A percentile compares a stretch with the other conserved stretches of the same genome.
Evolutionary conservation across 495 filamentous ascomycete species (phyloP).

Genomic region (Penicillium tannophilum): DNA sequence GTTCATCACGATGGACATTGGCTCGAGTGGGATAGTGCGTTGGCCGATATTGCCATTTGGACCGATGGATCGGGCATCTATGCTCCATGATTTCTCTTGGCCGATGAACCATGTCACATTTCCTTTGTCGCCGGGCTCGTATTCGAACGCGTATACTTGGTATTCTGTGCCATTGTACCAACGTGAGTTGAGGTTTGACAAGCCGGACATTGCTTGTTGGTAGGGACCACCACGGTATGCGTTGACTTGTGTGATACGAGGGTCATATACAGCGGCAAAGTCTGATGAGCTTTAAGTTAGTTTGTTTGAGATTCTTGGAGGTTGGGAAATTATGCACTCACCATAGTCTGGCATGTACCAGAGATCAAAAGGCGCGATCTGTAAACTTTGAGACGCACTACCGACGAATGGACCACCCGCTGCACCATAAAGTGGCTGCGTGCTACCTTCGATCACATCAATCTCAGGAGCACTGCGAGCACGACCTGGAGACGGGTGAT

Average conservation of each 20-base stretch:
- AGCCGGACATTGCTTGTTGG: slow-evolving; percentile 73
- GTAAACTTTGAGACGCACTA: slow-evolving; percentile 69
- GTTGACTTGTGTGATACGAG: slow-evolving; percentile 62
- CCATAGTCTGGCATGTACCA: slow-evolving; percentile 75
- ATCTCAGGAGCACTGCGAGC: slow-evolving; percentile 76
- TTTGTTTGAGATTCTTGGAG: background rate
- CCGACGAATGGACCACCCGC: slow-evolving; percentile 50
- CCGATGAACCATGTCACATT: slow-evolving; percentile 71
- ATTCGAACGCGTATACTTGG: slow-evolving; percentile 74
- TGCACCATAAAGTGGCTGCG: slow-evolving; percentile 53
- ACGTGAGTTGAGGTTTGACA: slow-evolving; percentile 70
- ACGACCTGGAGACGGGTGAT: slow-evolving; percentile 71
- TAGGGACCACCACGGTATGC: slow-evolving; percentile 66
- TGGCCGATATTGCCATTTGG: slow-evolving; percentile 77
- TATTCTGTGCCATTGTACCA: slow-evolving; percentile 78
- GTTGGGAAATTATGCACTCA: slow-evolving; percentile 25
- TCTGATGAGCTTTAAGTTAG: slow-evolving; percentile 31
- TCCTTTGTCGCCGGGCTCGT: slow-evolving; percentile 63
- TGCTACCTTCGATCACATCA: slow-evolving; percentile 73
- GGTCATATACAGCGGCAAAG: slow-evolving; percentile 65
- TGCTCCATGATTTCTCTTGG: slow-evolving; percentile 63
- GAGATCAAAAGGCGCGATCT: slow-evolving; percentile 75
- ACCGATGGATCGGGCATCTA: slow-evolving; percentile 64
- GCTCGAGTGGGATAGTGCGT: slow-evolving; percentile 68
- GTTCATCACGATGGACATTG: slow-evolving; percentile 70